Conservation (phyloP, 1,284 basidiomycete genomes). For the Peniophora sp. region DNA sequence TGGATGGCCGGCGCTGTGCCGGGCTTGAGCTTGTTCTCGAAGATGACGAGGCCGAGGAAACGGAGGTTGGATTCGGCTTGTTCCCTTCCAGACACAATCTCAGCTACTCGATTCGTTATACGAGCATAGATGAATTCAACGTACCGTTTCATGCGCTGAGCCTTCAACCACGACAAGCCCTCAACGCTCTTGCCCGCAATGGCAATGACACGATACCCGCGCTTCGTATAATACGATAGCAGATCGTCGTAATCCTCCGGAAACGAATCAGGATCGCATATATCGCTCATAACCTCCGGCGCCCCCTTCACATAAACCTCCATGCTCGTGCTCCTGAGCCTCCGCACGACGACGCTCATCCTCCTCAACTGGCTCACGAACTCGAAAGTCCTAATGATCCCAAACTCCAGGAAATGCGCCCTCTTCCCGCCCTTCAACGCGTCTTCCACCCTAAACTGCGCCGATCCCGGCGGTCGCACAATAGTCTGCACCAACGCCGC, state of each 20-base stretch:
- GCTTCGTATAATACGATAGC: constrained; percentile 93
- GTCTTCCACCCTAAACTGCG: constrained; percentile 86
- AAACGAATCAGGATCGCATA: constrained; percentile 86
- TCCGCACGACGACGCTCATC: constrained; percentile 98
- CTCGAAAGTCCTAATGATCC: constrained; percentile 95
- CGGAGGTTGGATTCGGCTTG: constrained; percentile 88
- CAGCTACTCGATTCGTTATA: no score
- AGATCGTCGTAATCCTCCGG: constrained; percentile 97
- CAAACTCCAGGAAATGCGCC: constrained; percentile 93
- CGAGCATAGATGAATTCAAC: no score
- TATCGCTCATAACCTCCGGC: constrained; percentile 95
- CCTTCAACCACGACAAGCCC: constrained; percentile 93
- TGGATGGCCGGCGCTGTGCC: constrained; percentile 91
- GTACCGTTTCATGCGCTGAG: constrained; percentile 91
- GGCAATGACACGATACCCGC: constrained; percentile 97
- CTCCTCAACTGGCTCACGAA: constrained; percentile 90
- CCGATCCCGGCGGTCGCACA: constrained; percentile 90
- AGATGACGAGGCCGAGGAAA: constrained; percentile 95
- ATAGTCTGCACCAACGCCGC: constrained; percentile 94
- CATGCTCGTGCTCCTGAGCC: constrained; percentile 91
- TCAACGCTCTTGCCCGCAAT: constrained; percentile 96
- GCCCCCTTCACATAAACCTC: constrained; percentile 99
- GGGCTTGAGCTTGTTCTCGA: constrained; percentile 97
- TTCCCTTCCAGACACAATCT: no score
- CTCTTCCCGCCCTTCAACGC: constrained; percentile 76